Evolutionary conservation across 2,329 filamentous ascomycete species (phyloP).

Genomic region (Spiromastix sp.): DNA sequence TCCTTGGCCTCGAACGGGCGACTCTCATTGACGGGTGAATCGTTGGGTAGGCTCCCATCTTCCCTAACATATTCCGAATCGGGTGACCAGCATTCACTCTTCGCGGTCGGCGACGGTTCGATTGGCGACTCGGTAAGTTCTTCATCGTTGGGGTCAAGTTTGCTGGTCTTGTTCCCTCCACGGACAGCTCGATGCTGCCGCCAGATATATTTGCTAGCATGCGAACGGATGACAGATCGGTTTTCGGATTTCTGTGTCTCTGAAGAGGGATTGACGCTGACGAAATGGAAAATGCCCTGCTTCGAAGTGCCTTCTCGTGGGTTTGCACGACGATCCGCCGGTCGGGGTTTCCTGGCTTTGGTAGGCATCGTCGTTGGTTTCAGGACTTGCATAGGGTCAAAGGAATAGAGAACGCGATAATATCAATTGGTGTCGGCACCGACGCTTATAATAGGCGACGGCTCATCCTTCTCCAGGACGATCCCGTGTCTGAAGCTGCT

Average conservation of each 20-base stretch:
- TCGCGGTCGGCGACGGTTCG: too few relatives aligned
- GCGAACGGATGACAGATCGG: constrained; percentile 13
- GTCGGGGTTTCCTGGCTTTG: neutral
- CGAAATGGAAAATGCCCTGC: constrained; percentile 12
- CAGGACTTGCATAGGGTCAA: too few relatives aligned
- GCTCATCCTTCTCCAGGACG: too few relatives aligned
- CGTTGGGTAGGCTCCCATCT: too few relatives aligned
- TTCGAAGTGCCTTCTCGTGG: neutral
- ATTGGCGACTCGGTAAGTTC: too few relatives aligned
- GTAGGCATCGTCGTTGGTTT: neutral
- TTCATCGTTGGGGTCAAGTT: neutral
- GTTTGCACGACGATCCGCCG: neutral
- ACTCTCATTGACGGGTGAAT: too few relatives aligned
- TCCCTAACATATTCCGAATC: too few relatives aligned
- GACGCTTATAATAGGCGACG: too few relatives aligned
- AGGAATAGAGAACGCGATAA: constrained; percentile 4
- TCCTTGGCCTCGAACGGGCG: too few relatives aligned
- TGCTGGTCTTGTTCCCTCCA: constrained; percentile 1
- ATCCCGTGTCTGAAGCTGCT: too few relatives aligned
- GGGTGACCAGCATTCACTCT: too few relatives aligned
- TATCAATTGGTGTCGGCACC: constrained; percentile 16
- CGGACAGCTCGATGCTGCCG: constrained; percentile 13
- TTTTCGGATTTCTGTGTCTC: constrained; percentile 13
- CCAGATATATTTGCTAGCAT: constrained; percentile 15
- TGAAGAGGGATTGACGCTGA: constrained; percentile 14